These are phyloP conservation scores for Luffa acutangula DNA, from an alignment of 306 rosid genomes.

Conservation along the genomic window DNA sequence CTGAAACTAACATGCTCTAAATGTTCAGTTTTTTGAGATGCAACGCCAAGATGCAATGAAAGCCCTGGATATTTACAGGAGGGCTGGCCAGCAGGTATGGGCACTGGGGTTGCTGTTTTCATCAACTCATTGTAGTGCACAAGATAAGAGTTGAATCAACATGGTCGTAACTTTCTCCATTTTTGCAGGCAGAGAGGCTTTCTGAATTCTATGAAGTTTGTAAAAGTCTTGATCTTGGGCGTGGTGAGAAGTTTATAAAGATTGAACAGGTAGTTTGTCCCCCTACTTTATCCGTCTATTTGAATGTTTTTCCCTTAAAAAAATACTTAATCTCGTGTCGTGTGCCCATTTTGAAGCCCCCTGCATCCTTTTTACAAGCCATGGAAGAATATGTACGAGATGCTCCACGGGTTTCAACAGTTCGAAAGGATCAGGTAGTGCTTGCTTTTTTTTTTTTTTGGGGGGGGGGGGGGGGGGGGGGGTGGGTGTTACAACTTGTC, in stretches of 20 bases:
- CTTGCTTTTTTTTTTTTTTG: not conserved
- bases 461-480: no score
- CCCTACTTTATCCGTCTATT: conserved; percentile 1
- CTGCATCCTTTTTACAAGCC: conserved; percentile 89
- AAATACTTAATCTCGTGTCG: conserved; percentile 14
- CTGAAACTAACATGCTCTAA: conserved; percentile 17
- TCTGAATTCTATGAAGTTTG: conserved; percentile 94
- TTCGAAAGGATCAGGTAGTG: conserved; percentile 79
- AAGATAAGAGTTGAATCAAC: not conserved
- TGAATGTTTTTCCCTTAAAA: not conserved
- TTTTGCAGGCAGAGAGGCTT: conserved; percentile 77
- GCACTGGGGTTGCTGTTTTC: not conserved
- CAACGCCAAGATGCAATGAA: conserved; percentile 71
- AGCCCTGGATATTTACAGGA: conserved; percentile 84
- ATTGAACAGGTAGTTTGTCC: conserved; percentile 75
- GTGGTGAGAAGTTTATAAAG: conserved; percentile 81
- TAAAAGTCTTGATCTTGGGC: conserved; percentile 77
- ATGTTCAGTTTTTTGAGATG: conserved; percentile 94
- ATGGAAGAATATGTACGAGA: conserved; percentile 96
- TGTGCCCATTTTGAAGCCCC: conserved; percentile 54
- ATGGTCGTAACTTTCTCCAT: not conserved
- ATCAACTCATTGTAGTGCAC: not conserved
- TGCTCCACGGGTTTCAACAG: conserved; percentile 58
- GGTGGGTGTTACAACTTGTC: not conserved
- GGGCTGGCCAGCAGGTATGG: conserved; percentile 91